Evolutionary conservation across 2,329 filamentous ascomycete genomes (phyloP).

Genomic region (Magnaporthiopsis rhizophila): DNA sequence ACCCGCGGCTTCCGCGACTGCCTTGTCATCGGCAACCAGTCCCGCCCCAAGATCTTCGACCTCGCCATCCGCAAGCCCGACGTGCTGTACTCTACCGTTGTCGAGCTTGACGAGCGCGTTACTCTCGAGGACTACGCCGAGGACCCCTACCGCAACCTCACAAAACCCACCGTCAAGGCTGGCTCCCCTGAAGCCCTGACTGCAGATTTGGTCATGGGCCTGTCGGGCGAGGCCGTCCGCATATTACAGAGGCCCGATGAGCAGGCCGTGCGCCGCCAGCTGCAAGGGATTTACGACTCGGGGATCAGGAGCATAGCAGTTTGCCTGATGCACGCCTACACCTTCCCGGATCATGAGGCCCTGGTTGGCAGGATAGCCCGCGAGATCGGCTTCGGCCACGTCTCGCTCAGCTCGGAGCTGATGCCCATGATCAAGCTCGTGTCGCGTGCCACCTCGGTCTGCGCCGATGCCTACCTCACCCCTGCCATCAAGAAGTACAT

Average conservation of each 20-base stretch:
- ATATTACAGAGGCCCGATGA: conserved; percentile 57
- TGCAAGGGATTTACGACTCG: conserved; percentile 59
- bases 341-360: conserved; percentile 79
- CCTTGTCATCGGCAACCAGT: conserved; percentile 83
- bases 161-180: conserved; percentile 44
- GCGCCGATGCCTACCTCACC: conserved; percentile 73
- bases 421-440: conserved; percentile 90
- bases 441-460: conserved; percentile 66
- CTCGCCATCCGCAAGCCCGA: conserved; percentile 81
- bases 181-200: conserved; percentile 38
- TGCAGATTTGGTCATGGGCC: conserved; percentile 56
- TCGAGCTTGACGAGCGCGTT: conserved; percentile 88
- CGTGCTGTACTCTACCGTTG: conserved; percentile 72
- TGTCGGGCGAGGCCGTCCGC: conserved; percentile 68
- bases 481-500: conserved; percentile 71
- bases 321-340: conserved; percentile 88
- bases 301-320: conserved; percentile 80
- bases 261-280: conserved; percentile 45
- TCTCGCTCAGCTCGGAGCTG: conserved; percentile 71
- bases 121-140: conserved; percentile 90
- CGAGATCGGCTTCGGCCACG: conserved; percentile 75
- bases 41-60: conserved; percentile 83
- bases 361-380: conserved; percentile 66
- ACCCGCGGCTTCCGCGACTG: conserved; percentile 86
- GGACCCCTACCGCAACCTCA: conserved; percentile 58